Base-by-base conservation (phyloP, 78 protist species). In the Dictyostelium brefeldianum region DNA sequence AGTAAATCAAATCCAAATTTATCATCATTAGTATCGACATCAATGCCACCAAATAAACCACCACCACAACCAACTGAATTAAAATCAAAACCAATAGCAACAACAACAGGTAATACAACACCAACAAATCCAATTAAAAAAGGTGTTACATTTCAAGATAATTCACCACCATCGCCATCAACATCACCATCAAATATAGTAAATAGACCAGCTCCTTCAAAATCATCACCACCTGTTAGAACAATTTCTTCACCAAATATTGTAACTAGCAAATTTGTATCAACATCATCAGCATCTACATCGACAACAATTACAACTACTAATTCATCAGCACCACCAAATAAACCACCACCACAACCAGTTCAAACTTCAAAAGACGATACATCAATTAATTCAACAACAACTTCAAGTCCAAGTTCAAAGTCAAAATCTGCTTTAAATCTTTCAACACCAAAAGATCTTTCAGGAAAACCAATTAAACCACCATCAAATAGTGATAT, bases 41-140 rank as follows among this genome's bases (percentile, higher is more conserved):
- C 7, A 12, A 31, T 31, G 5, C 78, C 78, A 71, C 78, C 78
- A 43, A 71, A 71, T n/a, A 48, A 48, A 50, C 81, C 81, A 48
- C 81, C 81, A 17, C 81, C 81, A 48, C 65, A 22, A 31, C 81
- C 81, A 75, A 8, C 50, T 22, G 62, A 48, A 75, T 75, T 48
- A 25, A 73, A 31, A 43, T 10, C 80, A 6, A 73, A 22, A 43
- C 80, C 48, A 73, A 22, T 36, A 36, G 31, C 80, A 73, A 31
- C 80, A 73, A 25, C 80, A 46, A 11, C 62, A 1, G 18, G 69
- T 18, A 59, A 22, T 29, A 29, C 50, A 6, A 25, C 31, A 67
- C 14, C 75, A 67, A 25, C 75, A 25, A 5, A 6, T 29, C 9
- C 22, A 67, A 48, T 20, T 25, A 75, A 75, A 48, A 75, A 75